A percentile compares a stretch with the other conserved stretches of the same genome.
Conservation (phyloP, 2,329 filamentous ascomycete genomes). For the Fusarium equiseti region DNA sequence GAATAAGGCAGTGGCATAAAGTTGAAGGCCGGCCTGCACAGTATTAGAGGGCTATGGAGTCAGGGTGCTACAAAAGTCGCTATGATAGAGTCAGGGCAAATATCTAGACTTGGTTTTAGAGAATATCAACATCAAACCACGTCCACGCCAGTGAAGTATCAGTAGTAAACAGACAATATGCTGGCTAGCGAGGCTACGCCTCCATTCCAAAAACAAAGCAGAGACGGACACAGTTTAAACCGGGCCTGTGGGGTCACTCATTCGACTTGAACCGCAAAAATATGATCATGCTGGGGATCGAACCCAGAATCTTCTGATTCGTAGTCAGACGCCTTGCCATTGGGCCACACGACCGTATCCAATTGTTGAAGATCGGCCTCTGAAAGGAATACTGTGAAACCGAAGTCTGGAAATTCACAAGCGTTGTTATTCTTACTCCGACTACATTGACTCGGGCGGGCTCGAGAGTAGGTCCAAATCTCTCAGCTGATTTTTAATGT, state of each 20-base stretch:
- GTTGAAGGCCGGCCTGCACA: neutral
- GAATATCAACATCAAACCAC: too few species aligned
- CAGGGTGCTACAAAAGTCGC: too few species aligned
- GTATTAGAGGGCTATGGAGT: too few species aligned
- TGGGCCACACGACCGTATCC: slow-evolving; percentile 35
- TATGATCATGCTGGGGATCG: slow-evolving; percentile 44
- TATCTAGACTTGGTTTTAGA: too few species aligned
- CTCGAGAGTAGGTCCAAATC: neutral
- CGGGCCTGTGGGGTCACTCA: too few species aligned
- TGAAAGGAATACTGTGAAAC: neutral
- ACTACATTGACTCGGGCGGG: accelerated
- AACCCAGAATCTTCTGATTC: slow-evolving; percentile 49
- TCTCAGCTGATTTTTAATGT: neutral
- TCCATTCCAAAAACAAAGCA: too few species aligned
- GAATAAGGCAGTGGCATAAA: neutral
- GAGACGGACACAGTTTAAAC: neutral
- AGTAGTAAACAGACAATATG: too few species aligned
- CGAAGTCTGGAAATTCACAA: too few species aligned
- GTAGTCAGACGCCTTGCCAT: slow-evolving; percentile 49
- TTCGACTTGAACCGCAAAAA: neutral
- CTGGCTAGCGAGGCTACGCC: too few species aligned
- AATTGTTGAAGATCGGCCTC: neutral
- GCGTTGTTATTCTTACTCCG: accelerated
- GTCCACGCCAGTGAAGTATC: too few species aligned
- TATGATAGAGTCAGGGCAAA: too few species aligned